Evolutionary conservation across 768 basidiomycete genomes (phyloP).

Genomic region (Hortiboletus campestris): DNA sequence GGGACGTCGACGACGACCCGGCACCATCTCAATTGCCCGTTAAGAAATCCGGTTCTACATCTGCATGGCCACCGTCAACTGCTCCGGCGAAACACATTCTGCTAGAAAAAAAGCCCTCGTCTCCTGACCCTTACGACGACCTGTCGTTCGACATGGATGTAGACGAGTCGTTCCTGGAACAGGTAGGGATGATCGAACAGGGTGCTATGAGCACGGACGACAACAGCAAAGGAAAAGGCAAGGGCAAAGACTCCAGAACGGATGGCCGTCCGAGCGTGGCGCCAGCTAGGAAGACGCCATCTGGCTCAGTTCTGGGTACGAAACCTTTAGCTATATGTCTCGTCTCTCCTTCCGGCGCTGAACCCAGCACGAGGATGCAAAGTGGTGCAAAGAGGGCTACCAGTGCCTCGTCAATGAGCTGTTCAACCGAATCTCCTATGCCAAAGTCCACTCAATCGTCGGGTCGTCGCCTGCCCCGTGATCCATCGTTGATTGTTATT

Average conservation of each 20-base stretch:
- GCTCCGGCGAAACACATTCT: not conserved
- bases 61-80: conserved; percentile 1
- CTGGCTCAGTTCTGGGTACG: conserved; percentile 18
- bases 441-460: conserved; percentile 21
- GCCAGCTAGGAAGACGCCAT: conserved; percentile 1
- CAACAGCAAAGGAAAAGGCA: conserved; percentile 22
- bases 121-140: conserved; percentile 32
- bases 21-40: conserved; percentile 11
- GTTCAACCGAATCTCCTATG: conserved; percentile 8
- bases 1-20: conserved; percentile 33
- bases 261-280: not conserved
- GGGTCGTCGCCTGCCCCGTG: conserved; percentile 12
- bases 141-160: conserved; percentile 36
- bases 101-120: conserved; percentile 10
- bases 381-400: conserved; percentile 5
- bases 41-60: conserved; percentile 8
- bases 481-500: conserved; percentile 24
- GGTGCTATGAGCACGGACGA: conserved; percentile 11
- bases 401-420: conserved; percentile 14
- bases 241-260: conserved; percentile 10
- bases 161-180: conserved; percentile 41
- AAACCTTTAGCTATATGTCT: conserved; percentile 6
- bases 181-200: conserved; percentile 30
- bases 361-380: conserved; percentile 15
- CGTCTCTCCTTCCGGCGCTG: conserved; percentile 9